A percentile compares a stretch with the other conserved stretches of the same genome.
These are phyloP conservation scores for Acacia melanoxylon DNA, from an alignment of 306 rosid species.

Conservation along the genomic window DNA sequence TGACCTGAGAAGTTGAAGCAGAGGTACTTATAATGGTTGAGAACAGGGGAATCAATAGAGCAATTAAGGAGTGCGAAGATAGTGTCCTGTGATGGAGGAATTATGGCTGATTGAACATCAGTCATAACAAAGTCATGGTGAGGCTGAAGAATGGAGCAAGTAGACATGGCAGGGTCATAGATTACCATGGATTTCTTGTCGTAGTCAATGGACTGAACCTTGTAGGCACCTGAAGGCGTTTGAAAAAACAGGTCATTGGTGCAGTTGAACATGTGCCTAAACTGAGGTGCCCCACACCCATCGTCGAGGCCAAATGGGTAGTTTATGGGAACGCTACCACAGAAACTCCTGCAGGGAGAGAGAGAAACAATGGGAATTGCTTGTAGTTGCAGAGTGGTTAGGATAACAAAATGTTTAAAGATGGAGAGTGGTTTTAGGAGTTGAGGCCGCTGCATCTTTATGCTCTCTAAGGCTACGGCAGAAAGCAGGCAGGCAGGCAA, in stretches of 20 bases:
- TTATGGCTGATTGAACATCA: constrained; percentile 71
- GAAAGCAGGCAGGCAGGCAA: not conserved
- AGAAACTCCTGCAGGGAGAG: constrained; percentile 70
- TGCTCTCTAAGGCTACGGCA: not conserved
- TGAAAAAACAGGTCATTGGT: constrained; percentile 63
- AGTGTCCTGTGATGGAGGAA: constrained; percentile 90
- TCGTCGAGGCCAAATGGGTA: constrained; percentile 88
- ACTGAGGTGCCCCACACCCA: constrained; percentile 93
- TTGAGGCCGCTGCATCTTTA: constrained; percentile 35
- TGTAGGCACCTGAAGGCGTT: constrained; percentile 86
- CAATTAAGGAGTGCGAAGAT: constrained; percentile 83
- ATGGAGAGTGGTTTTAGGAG: constrained; percentile 16
- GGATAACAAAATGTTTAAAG: constrained; percentile 24
- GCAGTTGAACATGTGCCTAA: constrained; percentile 80
- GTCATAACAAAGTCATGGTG: constrained; percentile 85
- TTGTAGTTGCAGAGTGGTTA: constrained; percentile 31
- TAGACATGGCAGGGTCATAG: constrained; percentile 90
- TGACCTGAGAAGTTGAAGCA: constrained; percentile 90
- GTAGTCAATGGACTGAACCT: constrained; percentile 84
- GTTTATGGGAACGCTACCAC: constrained; percentile 67
- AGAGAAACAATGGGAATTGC: constrained; percentile 34
- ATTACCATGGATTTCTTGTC: constrained; percentile 51
- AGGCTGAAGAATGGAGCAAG: constrained; percentile 92
- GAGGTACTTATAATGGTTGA: constrained; percentile 84
- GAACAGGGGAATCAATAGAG: constrained; percentile 88